Evolutionary conservation across 306 rosid species (phyloP).

Genomic region (Prunus salicina): DNA sequence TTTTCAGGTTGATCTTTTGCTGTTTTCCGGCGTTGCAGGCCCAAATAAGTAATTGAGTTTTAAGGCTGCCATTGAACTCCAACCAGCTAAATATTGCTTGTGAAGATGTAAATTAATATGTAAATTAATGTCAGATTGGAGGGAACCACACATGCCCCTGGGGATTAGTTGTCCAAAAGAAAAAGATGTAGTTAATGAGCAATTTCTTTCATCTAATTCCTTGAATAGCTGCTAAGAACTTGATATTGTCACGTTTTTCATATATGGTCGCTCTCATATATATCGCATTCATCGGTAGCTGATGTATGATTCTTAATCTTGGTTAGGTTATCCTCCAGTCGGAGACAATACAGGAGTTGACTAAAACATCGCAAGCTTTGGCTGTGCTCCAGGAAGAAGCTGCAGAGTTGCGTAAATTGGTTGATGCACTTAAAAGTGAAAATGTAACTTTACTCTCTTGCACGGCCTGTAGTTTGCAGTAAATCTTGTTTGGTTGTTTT

Average conservation of each 20-base stretch:
- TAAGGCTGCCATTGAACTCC: neutral
- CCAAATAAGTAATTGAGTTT: neutral
- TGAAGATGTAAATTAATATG: neutral
- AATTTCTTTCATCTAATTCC: neutral
- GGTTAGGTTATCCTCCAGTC: conserved; percentile 90
- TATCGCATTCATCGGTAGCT: neutral
- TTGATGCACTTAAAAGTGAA: conserved; percentile 52
- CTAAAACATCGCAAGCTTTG: conserved; percentile 75
- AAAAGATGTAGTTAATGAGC: neutral
- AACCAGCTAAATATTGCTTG: neutral
- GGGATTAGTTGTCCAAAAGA: neutral
- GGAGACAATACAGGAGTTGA: conserved; percentile 91
- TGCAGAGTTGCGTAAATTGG: conserved; percentile 56
- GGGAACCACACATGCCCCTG: neutral
- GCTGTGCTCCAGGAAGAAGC: conserved; percentile 70
- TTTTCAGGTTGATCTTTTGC: neutral
- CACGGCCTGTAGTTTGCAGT: neutral
- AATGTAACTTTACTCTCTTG: conserved; percentile 41
- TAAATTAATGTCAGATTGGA: neutral
- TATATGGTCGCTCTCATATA: neutral
- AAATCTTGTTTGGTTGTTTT: neutral
- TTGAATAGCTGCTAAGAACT: neutral
- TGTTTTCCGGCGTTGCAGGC: neutral
- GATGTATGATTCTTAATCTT: neutral
- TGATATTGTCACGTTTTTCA: neutral